A percentile compares a stretch with the other conserved stretches of the same genome.
Evolutionary conservation across 164 flowering plant species (phyloP).

Genomic region (Protea cynaroides): DNA sequence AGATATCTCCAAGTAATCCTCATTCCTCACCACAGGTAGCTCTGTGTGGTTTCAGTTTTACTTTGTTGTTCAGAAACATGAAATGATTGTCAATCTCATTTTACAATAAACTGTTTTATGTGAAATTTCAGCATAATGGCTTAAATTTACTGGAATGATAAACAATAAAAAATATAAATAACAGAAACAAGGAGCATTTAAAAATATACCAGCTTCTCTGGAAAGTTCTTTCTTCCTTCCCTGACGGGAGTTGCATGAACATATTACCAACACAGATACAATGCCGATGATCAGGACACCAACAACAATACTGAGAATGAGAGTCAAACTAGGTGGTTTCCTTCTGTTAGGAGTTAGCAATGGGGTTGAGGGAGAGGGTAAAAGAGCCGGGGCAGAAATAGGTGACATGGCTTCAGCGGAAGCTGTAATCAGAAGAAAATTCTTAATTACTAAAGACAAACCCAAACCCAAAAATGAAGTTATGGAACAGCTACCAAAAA

Average conservation of each 20-base stretch:
- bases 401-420: conserved; percentile 50
- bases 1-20: too few species aligned
- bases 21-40: too few species aligned
- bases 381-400: conserved; percentile 24
- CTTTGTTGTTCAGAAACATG: neutral
- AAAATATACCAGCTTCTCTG: conserved; percentile 50
- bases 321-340: conserved; percentile 40
- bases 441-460: neutral
- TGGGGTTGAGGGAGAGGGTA: conserved; percentile 29
- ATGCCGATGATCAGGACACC: conserved; percentile 43
- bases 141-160: too few species aligned
- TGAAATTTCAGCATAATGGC: too few species aligned
- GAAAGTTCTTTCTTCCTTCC: conserved; percentile 34
- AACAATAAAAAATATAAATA: neutral
- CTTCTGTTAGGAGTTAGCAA: conserved; percentile 20
- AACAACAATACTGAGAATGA: conserved; percentile 56
- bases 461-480: neutral
- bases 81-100: neutral
- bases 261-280: conserved; percentile 39
- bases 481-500: too few species aligned
- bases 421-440: conserved; percentile 35
- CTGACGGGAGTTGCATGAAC: conserved; percentile 32
- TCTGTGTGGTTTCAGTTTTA: too few species aligned
- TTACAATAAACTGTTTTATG: too few species aligned
- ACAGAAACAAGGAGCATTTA: conserved; percentile 1